Percentiles rank a stretch among this genome's conserved stretches.
Conservation (phyloP, 1,139 yeast genomes). For the Candida glucosophila region DNA sequence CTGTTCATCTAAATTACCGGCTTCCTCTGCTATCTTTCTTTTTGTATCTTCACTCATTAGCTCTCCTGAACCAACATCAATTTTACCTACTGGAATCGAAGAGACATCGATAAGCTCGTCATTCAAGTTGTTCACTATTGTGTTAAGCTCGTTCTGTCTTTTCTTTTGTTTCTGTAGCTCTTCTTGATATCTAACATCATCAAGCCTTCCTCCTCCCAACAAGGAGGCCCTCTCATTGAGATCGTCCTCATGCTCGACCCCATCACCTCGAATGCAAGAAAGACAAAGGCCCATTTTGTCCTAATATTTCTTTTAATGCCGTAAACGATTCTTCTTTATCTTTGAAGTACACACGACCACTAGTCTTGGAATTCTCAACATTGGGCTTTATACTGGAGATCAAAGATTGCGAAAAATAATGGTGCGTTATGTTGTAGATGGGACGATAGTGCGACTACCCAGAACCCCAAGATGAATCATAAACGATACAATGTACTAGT, state of each 20-base stretch:
- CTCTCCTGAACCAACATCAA: slow-evolving; percentile 10
- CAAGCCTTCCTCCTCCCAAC: slow-evolving; percentile 20
- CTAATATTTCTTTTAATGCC: too few relatives aligned
- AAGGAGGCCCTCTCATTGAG: slow-evolving; percentile 34
- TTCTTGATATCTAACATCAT: slow-evolving; percentile 31
- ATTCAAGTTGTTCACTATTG: slow-evolving; percentile 34
- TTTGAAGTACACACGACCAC: too few relatives aligned
- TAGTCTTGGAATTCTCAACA: too few relatives aligned
- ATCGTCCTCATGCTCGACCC: slow-evolving; percentile 31
- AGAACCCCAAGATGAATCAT: too few relatives aligned
- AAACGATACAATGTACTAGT: too few relatives aligned
- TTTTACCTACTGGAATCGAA: slow-evolving; percentile 22
- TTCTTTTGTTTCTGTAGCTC: slow-evolving; percentile 31
- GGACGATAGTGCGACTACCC: too few relatives aligned
- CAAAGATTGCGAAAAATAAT: too few relatives aligned
- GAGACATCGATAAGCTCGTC: slow-evolving; percentile 39
- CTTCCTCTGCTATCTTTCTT: slow-evolving; percentile 12
- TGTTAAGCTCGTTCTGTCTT: slow-evolving; percentile 34
- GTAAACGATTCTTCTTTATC: too few relatives aligned
- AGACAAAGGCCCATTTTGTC: slow-evolving; percentile 38
- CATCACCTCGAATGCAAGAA: slow-evolving; percentile 33
- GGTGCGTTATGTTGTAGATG: too few relatives aligned
- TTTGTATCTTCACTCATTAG: slow-evolving; percentile 13
- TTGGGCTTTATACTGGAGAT: too few relatives aligned
- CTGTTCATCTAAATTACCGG: slow-evolving; percentile 11